Conservation (phyloP, 2,329 filamentous ascomycete species). For the Phoma herbarum region DNA sequence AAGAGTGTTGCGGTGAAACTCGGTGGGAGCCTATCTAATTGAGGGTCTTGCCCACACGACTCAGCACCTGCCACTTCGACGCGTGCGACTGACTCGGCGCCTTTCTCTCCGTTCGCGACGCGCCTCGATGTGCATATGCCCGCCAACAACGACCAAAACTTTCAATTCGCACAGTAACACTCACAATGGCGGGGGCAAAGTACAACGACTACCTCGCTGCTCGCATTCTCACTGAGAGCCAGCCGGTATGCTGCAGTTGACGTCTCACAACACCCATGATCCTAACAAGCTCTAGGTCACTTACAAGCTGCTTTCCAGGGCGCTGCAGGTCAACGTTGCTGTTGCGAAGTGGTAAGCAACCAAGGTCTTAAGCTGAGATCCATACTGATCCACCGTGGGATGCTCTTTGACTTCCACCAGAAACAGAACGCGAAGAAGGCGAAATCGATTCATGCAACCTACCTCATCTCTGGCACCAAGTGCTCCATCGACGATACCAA, state of each 20-base stretch:
- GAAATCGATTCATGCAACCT: conserved; percentile 87
- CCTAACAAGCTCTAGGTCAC: conserved; percentile 69
- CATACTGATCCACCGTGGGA: conserved; percentile 61
- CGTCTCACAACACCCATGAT: conserved; percentile 1
- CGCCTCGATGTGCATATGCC: conserved; percentile 4
- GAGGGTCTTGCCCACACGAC: conserved; percentile 32
- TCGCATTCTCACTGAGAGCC: conserved; percentile 78
- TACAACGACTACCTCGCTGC: conserved; percentile 78
- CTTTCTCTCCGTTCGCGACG: conserved; percentile 17
- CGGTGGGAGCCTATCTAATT: conserved; percentile 10
- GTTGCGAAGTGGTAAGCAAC: conserved; percentile 80
- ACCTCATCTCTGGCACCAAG: conserved; percentile 79
- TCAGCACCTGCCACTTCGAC: conserved; percentile 38
- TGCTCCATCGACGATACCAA: conserved; percentile 49
- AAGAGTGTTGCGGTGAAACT: conserved; percentile 13
- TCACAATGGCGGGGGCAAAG: conserved; percentile 61
- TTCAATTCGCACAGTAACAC: conserved; percentile 5
- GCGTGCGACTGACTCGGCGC: conserved; percentile 41
- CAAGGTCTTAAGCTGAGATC: background rate
- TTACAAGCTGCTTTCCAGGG: conserved; percentile 84
- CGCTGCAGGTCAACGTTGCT: conserved; percentile 84
- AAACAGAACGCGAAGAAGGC: conserved; percentile 78
- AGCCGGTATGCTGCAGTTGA: conserved; percentile 64
- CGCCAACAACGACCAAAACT: conserved; percentile 5
- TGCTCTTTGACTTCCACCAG: conserved; percentile 85